These are phyloP conservation scores for Fusarium chlamydosporum DNA, from an alignment of 2,329 filamentous ascomycete genomes.

Conservation along the genomic window DNA sequence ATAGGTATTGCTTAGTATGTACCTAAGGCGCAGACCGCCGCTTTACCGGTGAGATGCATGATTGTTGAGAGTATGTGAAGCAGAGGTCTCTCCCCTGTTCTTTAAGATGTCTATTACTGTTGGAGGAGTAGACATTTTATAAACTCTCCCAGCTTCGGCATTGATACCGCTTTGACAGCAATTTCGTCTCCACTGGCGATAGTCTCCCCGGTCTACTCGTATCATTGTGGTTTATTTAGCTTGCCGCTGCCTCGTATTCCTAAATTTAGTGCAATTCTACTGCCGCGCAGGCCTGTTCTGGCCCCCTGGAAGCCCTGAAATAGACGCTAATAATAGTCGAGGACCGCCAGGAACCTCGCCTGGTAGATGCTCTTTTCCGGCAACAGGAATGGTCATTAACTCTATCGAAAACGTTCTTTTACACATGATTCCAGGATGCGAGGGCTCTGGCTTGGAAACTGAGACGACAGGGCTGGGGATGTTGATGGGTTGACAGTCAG, in stretches of 20 bases:
- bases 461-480: not conserved
- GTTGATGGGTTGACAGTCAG: too few relatives aligned
- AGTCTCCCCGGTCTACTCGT: not conserved
- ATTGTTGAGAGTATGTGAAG: not conserved
- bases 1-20: accelerated
- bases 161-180: not conserved
- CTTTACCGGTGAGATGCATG: slow-evolving; percentile 22
- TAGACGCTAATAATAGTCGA: not conserved
- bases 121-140: not conserved
- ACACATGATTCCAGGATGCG: not conserved
- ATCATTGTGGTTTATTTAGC: not conserved
- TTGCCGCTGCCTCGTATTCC: not conserved
- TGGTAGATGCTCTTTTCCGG: not conserved
- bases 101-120: not conserved
- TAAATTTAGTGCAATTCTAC: not conserved
- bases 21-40: slow-evolving; percentile 24
- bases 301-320: not conserved
- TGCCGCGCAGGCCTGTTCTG: not conserved
- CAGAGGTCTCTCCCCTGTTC: not conserved
- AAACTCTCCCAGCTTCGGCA: not conserved
- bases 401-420: not conserved
- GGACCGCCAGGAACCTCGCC: not conserved
- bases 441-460: not conserved
- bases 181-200: slow-evolving; percentile 1
- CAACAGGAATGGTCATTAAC: too few relatives aligned